A percentile compares a stretch with the other conserved stretches of the same genome.
Conservation (phyloP, 116 monocot species). For the Trichopus zeylanicus region DNA sequence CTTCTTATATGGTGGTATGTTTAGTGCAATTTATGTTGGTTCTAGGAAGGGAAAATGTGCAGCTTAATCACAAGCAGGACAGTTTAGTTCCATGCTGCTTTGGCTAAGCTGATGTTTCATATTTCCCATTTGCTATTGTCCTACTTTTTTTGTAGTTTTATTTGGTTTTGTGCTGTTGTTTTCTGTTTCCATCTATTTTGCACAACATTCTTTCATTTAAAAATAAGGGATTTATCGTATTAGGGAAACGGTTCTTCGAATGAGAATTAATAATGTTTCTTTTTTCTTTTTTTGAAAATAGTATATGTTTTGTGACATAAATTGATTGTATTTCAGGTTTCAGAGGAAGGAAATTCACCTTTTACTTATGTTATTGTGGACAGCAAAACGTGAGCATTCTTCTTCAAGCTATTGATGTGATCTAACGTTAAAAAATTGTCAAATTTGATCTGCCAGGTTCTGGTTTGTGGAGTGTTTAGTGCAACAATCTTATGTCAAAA, state of each 20-base stretch:
- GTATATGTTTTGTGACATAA: not conserved
- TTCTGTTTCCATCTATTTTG: not conserved
- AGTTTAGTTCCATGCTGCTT: not conserved
- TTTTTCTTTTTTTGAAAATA: too few relatives aligned
- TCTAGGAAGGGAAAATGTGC: not conserved
- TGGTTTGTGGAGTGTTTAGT: too few relatives aligned
- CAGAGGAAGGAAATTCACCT: slow-evolving; percentile 83
- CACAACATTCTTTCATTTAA: not conserved
- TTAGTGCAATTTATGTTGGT: not conserved
- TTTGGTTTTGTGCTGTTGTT: not conserved
- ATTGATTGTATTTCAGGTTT: slow-evolving; percentile 39
- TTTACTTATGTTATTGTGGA: slow-evolving; percentile 98
- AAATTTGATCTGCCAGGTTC: not conserved
- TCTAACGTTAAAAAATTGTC: not conserved
- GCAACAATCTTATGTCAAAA: too few relatives aligned
- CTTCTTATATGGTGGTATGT: slow-evolving; percentile 70
- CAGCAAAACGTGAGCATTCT: slow-evolving; percentile 65
- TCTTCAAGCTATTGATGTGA: slow-evolving; percentile 3
- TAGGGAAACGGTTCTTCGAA: too few relatives aligned
- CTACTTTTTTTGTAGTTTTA: too few relatives aligned
- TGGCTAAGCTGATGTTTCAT: not conserved
- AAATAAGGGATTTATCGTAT: too few relatives aligned
- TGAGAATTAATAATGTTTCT: too few relatives aligned
- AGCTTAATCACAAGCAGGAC: not conserved
- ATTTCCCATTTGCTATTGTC: too few relatives aligned